Evolutionary conservation across 2,329 filamentous ascomycete genomes (phyloP).

Genomic region (Parastagonospora avenae): DNA sequence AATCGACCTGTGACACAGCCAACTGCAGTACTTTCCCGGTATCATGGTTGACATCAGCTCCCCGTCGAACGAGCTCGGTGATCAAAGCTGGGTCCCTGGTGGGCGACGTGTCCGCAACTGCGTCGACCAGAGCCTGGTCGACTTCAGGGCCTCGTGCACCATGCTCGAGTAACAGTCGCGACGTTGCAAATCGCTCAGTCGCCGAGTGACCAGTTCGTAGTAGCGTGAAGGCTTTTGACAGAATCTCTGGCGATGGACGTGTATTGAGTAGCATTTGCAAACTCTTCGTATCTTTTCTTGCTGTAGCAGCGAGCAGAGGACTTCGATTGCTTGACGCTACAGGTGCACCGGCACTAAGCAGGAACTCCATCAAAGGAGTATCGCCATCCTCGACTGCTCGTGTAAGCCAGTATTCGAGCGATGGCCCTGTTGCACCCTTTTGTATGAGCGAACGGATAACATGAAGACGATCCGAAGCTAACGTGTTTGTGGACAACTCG

Average conservation of each 20-base stretch:
- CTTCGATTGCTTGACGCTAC: slow-evolving; percentile 23
- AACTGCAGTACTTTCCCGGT: slow-evolving; percentile 29
- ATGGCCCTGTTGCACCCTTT: slow-evolving; percentile 34
- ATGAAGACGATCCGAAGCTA: slow-evolving; percentile 30
- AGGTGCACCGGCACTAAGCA: slow-evolving; percentile 34
- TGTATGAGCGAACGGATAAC: slow-evolving; percentile 30
- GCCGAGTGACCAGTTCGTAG: slow-evolving; percentile 22
- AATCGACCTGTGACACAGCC: slow-evolving; percentile 36
- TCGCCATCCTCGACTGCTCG: slow-evolving; percentile 38
- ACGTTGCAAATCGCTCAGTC: slow-evolving; percentile 28
- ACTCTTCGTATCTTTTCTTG: slow-evolving; percentile 27
- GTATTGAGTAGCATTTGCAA: slow-evolving; percentile 27
- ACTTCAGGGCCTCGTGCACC: slow-evolving; percentile 36
- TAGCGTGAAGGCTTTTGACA: slow-evolving; percentile 31
- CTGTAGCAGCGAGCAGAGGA: slow-evolving; percentile 29
- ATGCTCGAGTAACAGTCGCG: slow-evolving; percentile 28
- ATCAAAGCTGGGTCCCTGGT: slow-evolving; percentile 32
- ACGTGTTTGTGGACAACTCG: slow-evolving; percentile 22
- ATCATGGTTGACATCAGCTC: slow-evolving; percentile 32
- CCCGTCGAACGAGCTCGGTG: slow-evolving; percentile 28
- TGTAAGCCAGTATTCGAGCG: slow-evolving; percentile 34
- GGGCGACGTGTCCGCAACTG: slow-evolving; percentile 30
- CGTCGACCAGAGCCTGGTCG: slow-evolving; percentile 35
- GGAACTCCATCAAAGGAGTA: slow-evolving; percentile 28
- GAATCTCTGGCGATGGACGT: slow-evolving; percentile 23